Percentiles rank a stretch among this genome's conserved stretches.
Conservation (phyloP, 305 asterid genomes). For the Lippia alba region DNA sequence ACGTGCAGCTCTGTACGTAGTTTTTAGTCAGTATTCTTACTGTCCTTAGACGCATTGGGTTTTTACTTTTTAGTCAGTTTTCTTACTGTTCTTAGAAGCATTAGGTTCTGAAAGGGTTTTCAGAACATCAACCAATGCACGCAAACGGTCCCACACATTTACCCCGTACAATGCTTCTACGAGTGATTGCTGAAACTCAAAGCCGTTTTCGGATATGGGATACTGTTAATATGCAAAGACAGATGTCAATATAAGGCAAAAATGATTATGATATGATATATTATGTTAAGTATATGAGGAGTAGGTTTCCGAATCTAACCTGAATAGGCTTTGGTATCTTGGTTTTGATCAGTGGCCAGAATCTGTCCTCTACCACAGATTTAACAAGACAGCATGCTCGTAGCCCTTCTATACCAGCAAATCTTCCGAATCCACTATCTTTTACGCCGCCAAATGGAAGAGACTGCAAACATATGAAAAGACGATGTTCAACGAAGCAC, state of each 20-base stretch:
- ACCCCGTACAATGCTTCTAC: slow-evolving; percentile 84
- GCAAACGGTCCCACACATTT: slow-evolving; percentile 73
- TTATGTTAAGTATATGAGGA: neutral
- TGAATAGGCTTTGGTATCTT: slow-evolving; percentile 94
- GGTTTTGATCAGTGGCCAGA: slow-evolving; percentile 95
- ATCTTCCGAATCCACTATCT: slow-evolving; percentile 98
- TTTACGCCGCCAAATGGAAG: slow-evolving; percentile 98
- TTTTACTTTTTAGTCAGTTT: slow-evolving; percentile 38
- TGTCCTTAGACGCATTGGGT: slow-evolving; percentile 48
- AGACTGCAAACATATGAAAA: slow-evolving; percentile 58
- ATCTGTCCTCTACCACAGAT: slow-evolving; percentile 92
- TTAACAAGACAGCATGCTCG: slow-evolving; percentile 97
- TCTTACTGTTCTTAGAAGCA: slow-evolving; percentile 47
- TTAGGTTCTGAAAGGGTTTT: slow-evolving; percentile 73
- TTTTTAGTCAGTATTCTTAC: slow-evolving; percentile 46
- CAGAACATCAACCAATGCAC: slow-evolving; percentile 74
- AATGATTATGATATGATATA: neutral
- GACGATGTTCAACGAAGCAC: slow-evolving; percentile 19
- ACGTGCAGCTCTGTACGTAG: slow-evolving; percentile 5
- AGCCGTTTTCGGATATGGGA: slow-evolving; percentile 82
- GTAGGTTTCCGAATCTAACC: slow-evolving; percentile 45
- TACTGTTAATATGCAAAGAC: slow-evolving; percentile 54
- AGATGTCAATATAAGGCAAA: slow-evolving; percentile 22
- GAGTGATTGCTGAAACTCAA: slow-evolving; percentile 79
- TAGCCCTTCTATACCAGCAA: slow-evolving; percentile 93